A percentile compares a stretch with the other conserved stretches of the same genome.
Evolutionary conservation across 176 grass and related monocot genomes (phyloP).

Genomic region (Paspalum notatum): DNA sequence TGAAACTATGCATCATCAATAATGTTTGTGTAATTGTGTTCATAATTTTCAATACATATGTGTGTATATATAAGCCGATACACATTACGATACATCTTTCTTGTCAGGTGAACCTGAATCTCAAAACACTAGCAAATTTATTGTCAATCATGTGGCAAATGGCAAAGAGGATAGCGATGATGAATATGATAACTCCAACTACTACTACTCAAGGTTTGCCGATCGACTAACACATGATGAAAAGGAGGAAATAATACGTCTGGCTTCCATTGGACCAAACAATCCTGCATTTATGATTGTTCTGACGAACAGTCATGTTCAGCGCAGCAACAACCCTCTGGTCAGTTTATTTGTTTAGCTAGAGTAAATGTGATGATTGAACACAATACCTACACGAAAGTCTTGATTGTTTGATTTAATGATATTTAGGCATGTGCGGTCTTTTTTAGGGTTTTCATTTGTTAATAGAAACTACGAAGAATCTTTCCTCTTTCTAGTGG

Average conservation of each 20-base stretch:
- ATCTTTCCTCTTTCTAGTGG: background rate
- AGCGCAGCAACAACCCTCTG: slow-evolving; percentile 2
- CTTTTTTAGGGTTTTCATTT: background rate
- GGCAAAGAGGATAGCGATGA: slow-evolving; percentile 33
- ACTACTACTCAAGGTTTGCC: slow-evolving; percentile 13
- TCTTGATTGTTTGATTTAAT: background rate
- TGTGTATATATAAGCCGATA: too few relatives aligned
- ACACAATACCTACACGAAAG: background rate
- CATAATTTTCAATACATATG: background rate
- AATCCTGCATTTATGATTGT: slow-evolving; percentile 55
- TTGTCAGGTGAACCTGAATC: slow-evolving; percentile 19
- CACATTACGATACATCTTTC: background rate
- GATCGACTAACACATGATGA: slow-evolving; percentile 20
- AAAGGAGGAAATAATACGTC: slow-evolving; percentile 11
- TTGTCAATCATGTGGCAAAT: slow-evolving; percentile 5
- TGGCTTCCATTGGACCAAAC: slow-evolving; percentile 21
- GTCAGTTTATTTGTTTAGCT: slow-evolving; percentile 25
- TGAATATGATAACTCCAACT: background rate
- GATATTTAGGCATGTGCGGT: background rate
- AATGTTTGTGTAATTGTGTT: background rate
- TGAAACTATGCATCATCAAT: background rate
- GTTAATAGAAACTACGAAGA: background rate
- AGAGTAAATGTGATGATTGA: background rate
- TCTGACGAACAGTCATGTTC: slow-evolving; percentile 14
- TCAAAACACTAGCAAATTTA: slow-evolving; percentile 7